Percentiles rank a stretch among this genome's conserved stretches.
Conservation (phyloP, 108 stramenopile genomes). For the Ochromonas danica region DNA sequence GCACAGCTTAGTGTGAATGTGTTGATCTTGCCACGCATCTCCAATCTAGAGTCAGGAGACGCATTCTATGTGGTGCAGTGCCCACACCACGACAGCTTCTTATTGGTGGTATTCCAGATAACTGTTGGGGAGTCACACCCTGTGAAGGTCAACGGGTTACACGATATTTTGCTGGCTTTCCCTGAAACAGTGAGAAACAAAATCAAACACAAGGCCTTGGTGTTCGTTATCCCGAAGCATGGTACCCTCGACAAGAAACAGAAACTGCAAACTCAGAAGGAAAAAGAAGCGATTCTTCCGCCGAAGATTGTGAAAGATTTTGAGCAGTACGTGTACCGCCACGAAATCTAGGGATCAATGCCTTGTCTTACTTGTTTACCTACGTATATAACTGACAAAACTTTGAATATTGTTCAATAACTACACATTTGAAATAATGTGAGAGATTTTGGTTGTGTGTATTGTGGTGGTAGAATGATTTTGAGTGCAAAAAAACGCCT, state of each 20-base stretch:
- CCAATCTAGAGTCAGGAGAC: too few species aligned
- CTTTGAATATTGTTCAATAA: conserved; percentile 17
- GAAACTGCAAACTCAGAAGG: not conserved
- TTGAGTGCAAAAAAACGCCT: conserved; percentile 15
- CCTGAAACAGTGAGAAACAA: not conserved
- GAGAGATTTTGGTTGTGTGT: conserved; percentile 15
- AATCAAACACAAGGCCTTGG: not conserved
- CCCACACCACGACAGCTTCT: not conserved
- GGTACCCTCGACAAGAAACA: not conserved
- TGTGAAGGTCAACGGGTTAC: not conserved
- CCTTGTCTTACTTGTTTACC: conserved; percentile 15
- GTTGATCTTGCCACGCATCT: not conserved
- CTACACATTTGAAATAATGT: conserved; percentile 17
- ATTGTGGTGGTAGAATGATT: conserved; percentile 16
- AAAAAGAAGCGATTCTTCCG: not conserved
- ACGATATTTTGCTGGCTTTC: not conserved
- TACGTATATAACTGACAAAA: conserved; percentile 17
- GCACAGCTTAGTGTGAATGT: not conserved
- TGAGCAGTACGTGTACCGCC: not conserved
- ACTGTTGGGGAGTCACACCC: not conserved
- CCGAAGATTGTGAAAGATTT: not conserved
- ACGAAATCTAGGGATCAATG: conserved; percentile 6
- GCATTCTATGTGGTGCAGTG: not conserved
- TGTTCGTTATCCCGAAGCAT: not conserved
- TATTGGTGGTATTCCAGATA: not conserved